phyloP scores from a whole-genome alignment of 176 grass and related monocot species.

The Bolboschoenus planiculmis region DNA sequence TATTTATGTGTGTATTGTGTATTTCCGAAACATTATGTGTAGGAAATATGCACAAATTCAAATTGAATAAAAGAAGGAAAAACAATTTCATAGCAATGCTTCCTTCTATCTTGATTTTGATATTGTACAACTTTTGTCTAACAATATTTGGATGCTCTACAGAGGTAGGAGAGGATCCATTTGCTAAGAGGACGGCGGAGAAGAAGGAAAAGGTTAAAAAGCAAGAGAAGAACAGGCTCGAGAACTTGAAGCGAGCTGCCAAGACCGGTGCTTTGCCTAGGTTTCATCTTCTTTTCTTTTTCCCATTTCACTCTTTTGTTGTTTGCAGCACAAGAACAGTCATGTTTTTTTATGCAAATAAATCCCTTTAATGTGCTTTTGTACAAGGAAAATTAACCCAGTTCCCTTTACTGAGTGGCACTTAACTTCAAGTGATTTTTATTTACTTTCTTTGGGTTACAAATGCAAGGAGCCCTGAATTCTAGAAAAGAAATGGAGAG shows the following conservation, averaged over 20 bases:
- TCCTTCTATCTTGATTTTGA: neutral
- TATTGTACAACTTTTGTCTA: neutral
- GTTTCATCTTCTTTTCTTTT: slow-evolving; percentile 23
- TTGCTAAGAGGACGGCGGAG: slow-evolving; percentile 69
- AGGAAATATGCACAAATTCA: neutral
- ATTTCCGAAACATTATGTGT: neutral
- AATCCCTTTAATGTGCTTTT: neutral
- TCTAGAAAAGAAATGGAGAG: neutral
- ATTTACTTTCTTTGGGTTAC: neutral
- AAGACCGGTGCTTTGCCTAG: slow-evolving; percentile 82
- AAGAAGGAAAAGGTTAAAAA: slow-evolving; percentile 82
- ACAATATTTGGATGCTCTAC: slow-evolving; percentile 9
- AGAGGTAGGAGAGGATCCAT: slow-evolving; percentile 87
- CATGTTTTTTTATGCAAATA: neutral
- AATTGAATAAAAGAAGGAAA: neutral
- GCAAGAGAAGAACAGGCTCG: slow-evolving; percentile 79
- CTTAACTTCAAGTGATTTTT: neutral
- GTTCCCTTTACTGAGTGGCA: neutral
- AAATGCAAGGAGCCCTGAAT: neutral
- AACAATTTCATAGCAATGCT: neutral
- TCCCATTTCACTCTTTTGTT: neutral
- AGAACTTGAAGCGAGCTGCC: slow-evolving; percentile 80
- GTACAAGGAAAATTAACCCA: neutral
- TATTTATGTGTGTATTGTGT: neutral
- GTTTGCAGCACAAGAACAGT: neutral